Evolutionary conservation across 441 rosid species (phyloP).

Genomic region (Adansonia rubrostipa): DNA sequence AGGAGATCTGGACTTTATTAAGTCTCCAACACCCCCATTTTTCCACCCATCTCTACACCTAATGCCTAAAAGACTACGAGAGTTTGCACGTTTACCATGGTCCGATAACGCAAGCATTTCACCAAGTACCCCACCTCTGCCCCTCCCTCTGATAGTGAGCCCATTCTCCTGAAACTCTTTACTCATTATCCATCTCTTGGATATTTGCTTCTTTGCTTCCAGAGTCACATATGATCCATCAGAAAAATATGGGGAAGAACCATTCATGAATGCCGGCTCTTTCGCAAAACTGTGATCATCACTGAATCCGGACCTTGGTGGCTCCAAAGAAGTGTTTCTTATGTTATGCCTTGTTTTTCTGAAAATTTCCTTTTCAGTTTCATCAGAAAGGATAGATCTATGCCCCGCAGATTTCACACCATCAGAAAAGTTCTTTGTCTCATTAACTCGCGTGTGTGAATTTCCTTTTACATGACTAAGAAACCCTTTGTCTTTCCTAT

Average conservation of each 20-base stretch:
- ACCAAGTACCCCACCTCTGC: slow-evolving; percentile 28
- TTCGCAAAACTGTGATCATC: slow-evolving; percentile 24
- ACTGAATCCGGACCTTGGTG: slow-evolving; percentile 30
- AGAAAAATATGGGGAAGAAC: slow-evolving; percentile 37
- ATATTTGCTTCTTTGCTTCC: slow-evolving; percentile 41
- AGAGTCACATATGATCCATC: slow-evolving; percentile 26
- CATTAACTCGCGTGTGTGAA: slow-evolving; percentile 30
- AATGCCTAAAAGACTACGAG: slow-evolving; percentile 21
- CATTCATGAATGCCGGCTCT: slow-evolving; percentile 32
- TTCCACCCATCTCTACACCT: slow-evolving; percentile 22
- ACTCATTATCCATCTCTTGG: slow-evolving; percentile 39
- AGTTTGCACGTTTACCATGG: slow-evolving; percentile 25
- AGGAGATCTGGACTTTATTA: slow-evolving; percentile 28
- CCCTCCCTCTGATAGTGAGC: slow-evolving; percentile 10
- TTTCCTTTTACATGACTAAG: slow-evolving; percentile 26
- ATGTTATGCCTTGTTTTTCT: slow-evolving; percentile 27
- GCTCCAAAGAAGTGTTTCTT: slow-evolving; percentile 30
- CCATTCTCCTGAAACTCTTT: slow-evolving; percentile 41
- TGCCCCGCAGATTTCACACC: slow-evolving; percentile 25
- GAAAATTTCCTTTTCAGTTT: slow-evolving; percentile 31
- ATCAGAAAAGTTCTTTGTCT: slow-evolving; percentile 30
- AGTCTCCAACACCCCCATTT: slow-evolving; percentile 1
- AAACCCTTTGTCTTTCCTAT: slow-evolving; percentile 31
- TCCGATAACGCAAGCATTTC: slow-evolving; percentile 39
- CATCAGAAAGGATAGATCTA: slow-evolving; percentile 37